Base-by-base conservation (phyloP, 2,329 filamentous ascomycete genomes). In the Fragosphaeria purpurea region DNA sequence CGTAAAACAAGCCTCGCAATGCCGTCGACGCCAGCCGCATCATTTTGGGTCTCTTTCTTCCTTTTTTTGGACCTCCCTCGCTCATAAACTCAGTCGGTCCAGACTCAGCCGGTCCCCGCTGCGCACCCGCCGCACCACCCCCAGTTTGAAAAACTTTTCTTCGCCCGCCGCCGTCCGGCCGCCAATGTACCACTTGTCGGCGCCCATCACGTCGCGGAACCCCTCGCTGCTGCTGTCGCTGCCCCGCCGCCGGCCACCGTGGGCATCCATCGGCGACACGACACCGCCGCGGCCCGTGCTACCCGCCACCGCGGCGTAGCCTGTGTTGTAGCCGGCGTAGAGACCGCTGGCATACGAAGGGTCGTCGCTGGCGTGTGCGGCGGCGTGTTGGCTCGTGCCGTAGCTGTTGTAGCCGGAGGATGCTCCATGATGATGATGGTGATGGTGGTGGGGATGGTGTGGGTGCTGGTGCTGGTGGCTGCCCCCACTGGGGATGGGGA, bases 131-230 rank as follows among this genome's bases (percentile, higher is more conserved):
- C 82, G 78, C 46, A 90, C 80, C 56, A 90, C 85, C 42, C 85
- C 85, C 43, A 90, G 69, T 69, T 88, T 88, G 66, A 89, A 90
- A 68, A 88, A 89, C 60, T 79, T 79, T 63, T 90, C 86, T 61
- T 90, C 86, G n/a, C 86, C 86, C 1, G 70, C 75, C 1, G 85
- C 84, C 33, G 85, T 89, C 61, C 84, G 71, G 6, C 86, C 86
- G 30, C 86, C 86, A 50, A 90, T 86, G 61, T 89, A 90, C 83
- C 85, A 88, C 67, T 86, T 88, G 57, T 90, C 86, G 1, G 79
- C 77, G 2, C 83, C 84, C 46, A 81, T 66, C 38, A 82, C 82
- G 54, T 89, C 85, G 48, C 84, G 72, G 64, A 89, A 89, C 2
- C 85, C 86, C 60, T 89, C 86, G 48, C 76, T 82, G 55, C 79